Evolutionary conservation across 2,329 filamentous ascomycete species (phyloP).

Genomic region (Penicillium decumbens): DNA sequence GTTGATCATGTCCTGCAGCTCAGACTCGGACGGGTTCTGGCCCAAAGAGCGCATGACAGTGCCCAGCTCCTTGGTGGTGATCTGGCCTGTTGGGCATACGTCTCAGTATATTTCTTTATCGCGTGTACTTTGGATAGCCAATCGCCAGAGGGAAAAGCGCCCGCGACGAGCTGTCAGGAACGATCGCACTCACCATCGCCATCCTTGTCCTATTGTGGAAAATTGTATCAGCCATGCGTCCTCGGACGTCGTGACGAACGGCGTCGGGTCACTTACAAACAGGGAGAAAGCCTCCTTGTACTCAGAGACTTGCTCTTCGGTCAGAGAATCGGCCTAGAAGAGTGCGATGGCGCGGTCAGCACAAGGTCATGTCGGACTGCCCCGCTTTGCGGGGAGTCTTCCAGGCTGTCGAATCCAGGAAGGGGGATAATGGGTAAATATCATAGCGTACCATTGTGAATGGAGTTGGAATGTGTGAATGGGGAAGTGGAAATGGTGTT

Average conservation of each 20-base stretch:
- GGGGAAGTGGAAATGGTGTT: constrained; percentile 5
- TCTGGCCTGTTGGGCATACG: constrained; percentile 60
- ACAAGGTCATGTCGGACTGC: constrained; percentile 21
- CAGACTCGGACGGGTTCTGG: constrained; percentile 84
- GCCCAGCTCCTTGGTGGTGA: constrained; percentile 84
- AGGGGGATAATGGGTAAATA: background rate
- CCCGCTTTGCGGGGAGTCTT: constrained; percentile 34
- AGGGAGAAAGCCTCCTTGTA: constrained; percentile 99
- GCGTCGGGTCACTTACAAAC: constrained; percentile 68
- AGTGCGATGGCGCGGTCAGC: constrained; percentile 26
- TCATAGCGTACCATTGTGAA: constrained; percentile 32
- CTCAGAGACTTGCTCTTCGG: constrained; percentile 99
- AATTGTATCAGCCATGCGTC: constrained; percentile 17
- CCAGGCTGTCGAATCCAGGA: constrained; percentile 6
- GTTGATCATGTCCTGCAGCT: constrained; percentile 92
- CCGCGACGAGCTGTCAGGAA: constrained; percentile 1
- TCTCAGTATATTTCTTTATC: constrained; percentile 8
- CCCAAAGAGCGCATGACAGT: constrained; percentile 87
- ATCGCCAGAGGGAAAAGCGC: background rate
- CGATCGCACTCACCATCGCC: constrained; percentile 69
- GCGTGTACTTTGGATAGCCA: background rate
- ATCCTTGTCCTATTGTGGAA: constrained; percentile 68
- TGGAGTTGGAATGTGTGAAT: constrained; percentile 5
- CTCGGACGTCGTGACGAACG: background rate
- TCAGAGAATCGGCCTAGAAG: constrained; percentile 86